Evolutionary conservation across 1,284 basidiomycete genomes (phyloP).

Genomic region (Cutaneotrichosporon dermatis): DNA sequence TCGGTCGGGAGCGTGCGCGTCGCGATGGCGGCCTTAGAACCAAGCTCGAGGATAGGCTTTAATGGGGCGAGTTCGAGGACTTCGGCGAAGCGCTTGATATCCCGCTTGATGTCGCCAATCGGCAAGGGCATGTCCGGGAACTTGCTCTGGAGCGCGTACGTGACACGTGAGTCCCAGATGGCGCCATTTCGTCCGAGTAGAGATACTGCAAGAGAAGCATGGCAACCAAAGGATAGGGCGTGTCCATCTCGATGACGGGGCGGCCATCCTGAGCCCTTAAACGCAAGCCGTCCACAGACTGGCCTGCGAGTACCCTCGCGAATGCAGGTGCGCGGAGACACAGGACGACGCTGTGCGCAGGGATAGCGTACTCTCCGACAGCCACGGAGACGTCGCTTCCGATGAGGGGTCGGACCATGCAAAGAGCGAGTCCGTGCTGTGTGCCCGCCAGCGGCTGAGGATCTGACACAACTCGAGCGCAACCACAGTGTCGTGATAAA

Average conservation of each 20-base stretch:
- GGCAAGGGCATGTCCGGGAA: conserved; percentile 52
- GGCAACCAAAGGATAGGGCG: conserved; percentile 55
- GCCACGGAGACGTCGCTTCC: conserved; percentile 41
- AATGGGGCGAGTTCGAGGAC: conserved; percentile 52
- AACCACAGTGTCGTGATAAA: conserved; percentile 42
- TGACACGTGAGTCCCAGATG: conserved; percentile 77
- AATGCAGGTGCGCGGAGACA: conserved; percentile 32
- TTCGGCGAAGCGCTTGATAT: conserved; percentile 58
- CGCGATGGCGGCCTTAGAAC: conserved; percentile 37
- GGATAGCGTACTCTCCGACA: conserved; percentile 37
- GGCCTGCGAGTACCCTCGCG: conserved; percentile 22
- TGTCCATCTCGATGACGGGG: conserved; percentile 19
- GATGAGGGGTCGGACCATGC: conserved; percentile 40
- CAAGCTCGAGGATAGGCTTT: conserved; percentile 34
- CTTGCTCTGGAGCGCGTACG: conserved; percentile 52
- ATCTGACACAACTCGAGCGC: conserved; percentile 44
- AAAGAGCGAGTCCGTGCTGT: conserved; percentile 38
- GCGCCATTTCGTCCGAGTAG: conserved; percentile 79
- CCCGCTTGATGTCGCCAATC: conserved; percentile 57
- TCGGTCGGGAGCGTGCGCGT: conserved; percentile 37
- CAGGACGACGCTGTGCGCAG: conserved; percentile 42
- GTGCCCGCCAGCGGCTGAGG: conserved; percentile 36
- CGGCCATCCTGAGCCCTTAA: background rate
- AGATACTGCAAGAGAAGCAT: conserved; percentile 79
- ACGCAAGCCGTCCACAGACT: conserved; percentile 10